Percentiles rank a stretch among this genome's conserved stretches.
Conservation (phyloP, 768 basidiomycete genomes). For the Krasilnikovozyma curviuscula region DNA sequence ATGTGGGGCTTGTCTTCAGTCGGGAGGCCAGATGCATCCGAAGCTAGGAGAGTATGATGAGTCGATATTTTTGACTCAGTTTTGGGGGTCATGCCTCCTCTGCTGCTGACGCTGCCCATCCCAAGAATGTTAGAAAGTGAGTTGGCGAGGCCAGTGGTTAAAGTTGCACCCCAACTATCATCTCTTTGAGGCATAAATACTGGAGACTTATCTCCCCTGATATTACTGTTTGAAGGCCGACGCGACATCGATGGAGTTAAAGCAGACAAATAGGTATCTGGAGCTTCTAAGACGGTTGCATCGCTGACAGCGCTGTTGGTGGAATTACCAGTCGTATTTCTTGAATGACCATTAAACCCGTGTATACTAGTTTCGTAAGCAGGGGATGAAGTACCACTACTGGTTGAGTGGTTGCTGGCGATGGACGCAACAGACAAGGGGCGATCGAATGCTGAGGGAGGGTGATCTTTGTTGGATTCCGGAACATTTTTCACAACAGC, state of each 20-base stretch:
- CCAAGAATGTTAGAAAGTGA: constrained; percentile 44
- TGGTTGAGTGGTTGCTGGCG: neutral
- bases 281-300: no score
- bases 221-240: no score
- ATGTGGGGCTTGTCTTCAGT: constrained; percentile 62
- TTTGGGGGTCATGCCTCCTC: constrained; percentile 25
- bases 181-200: no score
- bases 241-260: no score
- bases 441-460: neutral
- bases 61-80: constrained; percentile 29
- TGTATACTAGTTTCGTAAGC: no score
- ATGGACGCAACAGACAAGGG: neutral
- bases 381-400: neutral
- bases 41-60: neutral
- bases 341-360: no score
- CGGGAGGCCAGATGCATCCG: constrained; percentile 27
- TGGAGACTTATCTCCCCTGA: no score
- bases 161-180: no score
- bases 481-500: neutral
- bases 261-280: no score
- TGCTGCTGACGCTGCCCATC: constrained; percentile 20
- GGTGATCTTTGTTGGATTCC: neutral
- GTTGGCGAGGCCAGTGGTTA: constrained; percentile 37
- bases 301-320: no score
- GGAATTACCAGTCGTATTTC: no score